Evolutionary conservation across 1,284 basidiomycete genomes (phyloP).

Genomic region (Moesziomyces aphidis): DNA sequence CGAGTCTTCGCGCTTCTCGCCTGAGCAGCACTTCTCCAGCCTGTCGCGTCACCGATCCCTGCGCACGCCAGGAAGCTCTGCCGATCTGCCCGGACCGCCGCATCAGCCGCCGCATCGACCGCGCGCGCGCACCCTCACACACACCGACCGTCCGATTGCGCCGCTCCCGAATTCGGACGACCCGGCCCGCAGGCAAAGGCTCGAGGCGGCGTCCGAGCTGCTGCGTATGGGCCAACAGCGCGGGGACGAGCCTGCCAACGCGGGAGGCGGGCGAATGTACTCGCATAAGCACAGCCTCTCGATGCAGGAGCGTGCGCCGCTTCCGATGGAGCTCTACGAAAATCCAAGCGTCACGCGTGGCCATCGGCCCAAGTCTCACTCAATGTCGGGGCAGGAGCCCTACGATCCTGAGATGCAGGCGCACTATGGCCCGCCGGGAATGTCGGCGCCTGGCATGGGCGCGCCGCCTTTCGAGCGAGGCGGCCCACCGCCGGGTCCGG

Average conservation of each 20-base stretch:
- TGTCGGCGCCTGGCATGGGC: slow-evolving; percentile 34
- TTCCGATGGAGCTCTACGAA: slow-evolving; percentile 38
- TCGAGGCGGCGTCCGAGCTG: slow-evolving; percentile 47
- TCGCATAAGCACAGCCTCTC: slow-evolving; percentile 45
- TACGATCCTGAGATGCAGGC: slow-evolving; percentile 25
- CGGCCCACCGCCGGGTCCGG: slow-evolving; percentile 27
- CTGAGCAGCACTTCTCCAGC: slow-evolving; percentile 25
- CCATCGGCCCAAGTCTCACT: slow-evolving; percentile 43
- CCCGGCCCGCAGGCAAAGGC: slow-evolving; percentile 34
- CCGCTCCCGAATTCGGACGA: slow-evolving; percentile 48
- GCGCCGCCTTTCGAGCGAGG: slow-evolving; percentile 36
- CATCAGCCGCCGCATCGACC: slow-evolving; percentile 24
- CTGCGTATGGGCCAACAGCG: slow-evolving; percentile 42
- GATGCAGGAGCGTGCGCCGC: slow-evolving; percentile 44
- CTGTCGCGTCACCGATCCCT: slow-evolving; percentile 42
- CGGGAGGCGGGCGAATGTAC: slow-evolving; percentile 16
- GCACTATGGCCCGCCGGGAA: slow-evolving; percentile 40
- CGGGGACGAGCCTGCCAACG: slow-evolving; percentile 5
- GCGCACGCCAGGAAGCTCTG: slow-evolving; percentile 32
- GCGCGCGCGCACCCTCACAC: slow-evolving; percentile 49
- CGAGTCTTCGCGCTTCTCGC: slow-evolving; percentile 25
- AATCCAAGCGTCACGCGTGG: slow-evolving; percentile 23
- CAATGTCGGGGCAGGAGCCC: slow-evolving; percentile 41
- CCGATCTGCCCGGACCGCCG: slow-evolving; percentile 23
- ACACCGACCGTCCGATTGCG: slow-evolving; percentile 48